These are phyloP conservation scores for Colletotrichum liriopes DNA, from an alignment of 2,329 filamentous ascomycete species.

Conservation along the genomic window DNA sequence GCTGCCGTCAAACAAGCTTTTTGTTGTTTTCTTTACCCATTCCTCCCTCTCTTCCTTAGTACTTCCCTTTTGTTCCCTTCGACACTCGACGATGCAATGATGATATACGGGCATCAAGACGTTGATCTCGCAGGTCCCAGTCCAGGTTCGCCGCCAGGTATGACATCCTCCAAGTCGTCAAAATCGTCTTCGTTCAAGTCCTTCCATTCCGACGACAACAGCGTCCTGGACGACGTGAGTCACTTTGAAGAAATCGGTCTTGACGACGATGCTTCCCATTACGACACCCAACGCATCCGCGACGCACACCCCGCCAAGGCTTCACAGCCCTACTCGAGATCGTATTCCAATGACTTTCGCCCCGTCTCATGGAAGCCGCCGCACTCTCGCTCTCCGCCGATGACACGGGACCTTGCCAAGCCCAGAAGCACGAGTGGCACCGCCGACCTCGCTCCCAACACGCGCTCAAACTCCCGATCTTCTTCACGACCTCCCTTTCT, in stretches of 20 bases:
- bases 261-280: conserved; percentile 69
- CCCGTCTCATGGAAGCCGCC: conserved; percentile 34
- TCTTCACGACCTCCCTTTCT: conserved; percentile 61
- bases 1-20: conserved; percentile 40
- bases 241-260: conserved; percentile 96
- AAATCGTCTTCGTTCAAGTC: conserved; percentile 90
- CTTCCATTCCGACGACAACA: conserved; percentile 81
- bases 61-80: conserved; percentile 13
- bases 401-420: conserved; percentile 51
- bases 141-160: conserved; percentile 76
- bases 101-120: conserved; percentile 44
- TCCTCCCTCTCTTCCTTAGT: not conserved
- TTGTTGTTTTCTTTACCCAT: conserved; percentile 20
- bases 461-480: conserved; percentile 22
- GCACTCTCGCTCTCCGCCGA: conserved; percentile 44
- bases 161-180: conserved; percentile 88
- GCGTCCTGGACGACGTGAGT: conserved; percentile 78
- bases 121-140: conserved; percentile 40
- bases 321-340: conserved; percentile 41
- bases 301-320: conserved; percentile 49
- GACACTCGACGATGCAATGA: conserved; percentile 40
- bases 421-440: conserved; percentile 29
- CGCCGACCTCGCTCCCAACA: conserved; percentile 27
- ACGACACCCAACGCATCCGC: conserved; percentile 49
- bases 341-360: conserved; percentile 44